phyloP scores from a whole-genome alignment of 129 eudicot genomes.

The Sambucus nigra region DNA sequence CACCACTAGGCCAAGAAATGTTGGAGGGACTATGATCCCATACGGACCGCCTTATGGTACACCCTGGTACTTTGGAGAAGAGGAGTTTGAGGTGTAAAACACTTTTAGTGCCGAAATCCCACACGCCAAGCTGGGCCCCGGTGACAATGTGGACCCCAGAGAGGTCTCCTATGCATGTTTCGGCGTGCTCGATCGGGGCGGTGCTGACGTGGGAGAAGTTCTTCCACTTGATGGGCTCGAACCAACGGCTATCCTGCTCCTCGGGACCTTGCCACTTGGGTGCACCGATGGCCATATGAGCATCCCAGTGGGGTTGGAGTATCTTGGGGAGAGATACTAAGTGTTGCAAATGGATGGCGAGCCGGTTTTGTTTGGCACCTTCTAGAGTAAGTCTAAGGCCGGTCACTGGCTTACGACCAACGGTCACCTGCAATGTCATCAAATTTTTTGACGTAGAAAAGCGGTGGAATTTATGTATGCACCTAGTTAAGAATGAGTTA shows the following conservation, averaged over 20 bases:
- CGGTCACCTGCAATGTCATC: conserved; percentile 49
- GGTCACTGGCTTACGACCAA: conserved; percentile 90
- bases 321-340: conserved; percentile 83
- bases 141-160: conserved; percentile 90
- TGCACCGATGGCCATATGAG: conserved; percentile 90
- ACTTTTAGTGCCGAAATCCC: conserved; percentile 86
- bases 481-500: not conserved
- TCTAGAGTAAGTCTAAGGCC: conserved; percentile 69
- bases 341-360: conserved; percentile 73
- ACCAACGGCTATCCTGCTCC: conserved; percentile 97
- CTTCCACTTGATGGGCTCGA: conserved; percentile 87
- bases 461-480: not conserved
- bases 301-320: conserved; percentile 90
- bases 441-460: not conserved
- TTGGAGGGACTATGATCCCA: conserved; percentile 89
- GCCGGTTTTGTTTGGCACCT: conserved; percentile 72
- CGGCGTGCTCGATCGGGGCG: conserved; percentile 78
- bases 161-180: conserved; percentile 79
- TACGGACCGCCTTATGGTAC: conserved; percentile 78
- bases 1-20: conserved; percentile 21
- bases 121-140: conserved; percentile 88
- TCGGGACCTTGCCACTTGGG: conserved; percentile 95
- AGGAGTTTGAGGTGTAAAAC: conserved; percentile 81
- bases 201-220: conserved; percentile 89
- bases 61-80: conserved; percentile 80